phyloP scores from a whole-genome alignment of 257 asterid species.

The Galeopsis tetrahit region DNA sequence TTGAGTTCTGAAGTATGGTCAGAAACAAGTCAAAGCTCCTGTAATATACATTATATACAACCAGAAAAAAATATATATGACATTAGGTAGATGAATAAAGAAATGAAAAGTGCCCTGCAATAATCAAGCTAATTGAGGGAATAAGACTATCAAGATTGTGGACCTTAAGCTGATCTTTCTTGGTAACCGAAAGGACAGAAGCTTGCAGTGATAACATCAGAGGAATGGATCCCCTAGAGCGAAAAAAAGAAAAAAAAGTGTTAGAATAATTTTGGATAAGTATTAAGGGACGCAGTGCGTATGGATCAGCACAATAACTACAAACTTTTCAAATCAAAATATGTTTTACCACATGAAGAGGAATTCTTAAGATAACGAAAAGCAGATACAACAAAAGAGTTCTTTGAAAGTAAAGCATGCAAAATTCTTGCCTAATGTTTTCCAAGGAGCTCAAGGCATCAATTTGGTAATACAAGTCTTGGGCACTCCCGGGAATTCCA shows the following conservation, averaged over 20 bases:
- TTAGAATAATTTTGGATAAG: constrained; percentile 23
- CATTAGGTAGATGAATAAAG: not conserved
- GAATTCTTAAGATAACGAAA: constrained; percentile 12
- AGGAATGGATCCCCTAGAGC: constrained; percentile 77
- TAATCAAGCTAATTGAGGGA: constrained; percentile 26
- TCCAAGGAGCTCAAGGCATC: constrained; percentile 82
- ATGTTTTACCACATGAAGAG: constrained; percentile 14
- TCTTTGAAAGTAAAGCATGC: constrained; percentile 16
- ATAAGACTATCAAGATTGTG: constrained; percentile 32
- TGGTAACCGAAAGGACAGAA: constrained; percentile 75
- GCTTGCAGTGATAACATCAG: constrained; percentile 85
- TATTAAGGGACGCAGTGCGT: not conserved
- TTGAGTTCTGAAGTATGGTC: constrained; percentile 18
- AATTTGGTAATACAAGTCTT: constrained; percentile 82
- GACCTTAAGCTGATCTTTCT: constrained; percentile 88
- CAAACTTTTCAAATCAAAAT: not conserved
- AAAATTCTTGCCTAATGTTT: constrained; percentile 60
- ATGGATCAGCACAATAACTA: constrained; percentile 9
- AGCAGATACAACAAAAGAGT: constrained; percentile 4
- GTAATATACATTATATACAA: not conserved
- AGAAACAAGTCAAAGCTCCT: constrained; percentile 28
- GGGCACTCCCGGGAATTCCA: constrained; percentile 83
- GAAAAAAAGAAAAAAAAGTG: constrained; percentile 5
- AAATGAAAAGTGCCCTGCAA: constrained; percentile 15
- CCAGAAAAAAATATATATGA: not conserved